Evolutionary conservation across 1,284 basidiomycete species (phyloP).

Genomic region (Ganoderma resinaceum): DNA sequence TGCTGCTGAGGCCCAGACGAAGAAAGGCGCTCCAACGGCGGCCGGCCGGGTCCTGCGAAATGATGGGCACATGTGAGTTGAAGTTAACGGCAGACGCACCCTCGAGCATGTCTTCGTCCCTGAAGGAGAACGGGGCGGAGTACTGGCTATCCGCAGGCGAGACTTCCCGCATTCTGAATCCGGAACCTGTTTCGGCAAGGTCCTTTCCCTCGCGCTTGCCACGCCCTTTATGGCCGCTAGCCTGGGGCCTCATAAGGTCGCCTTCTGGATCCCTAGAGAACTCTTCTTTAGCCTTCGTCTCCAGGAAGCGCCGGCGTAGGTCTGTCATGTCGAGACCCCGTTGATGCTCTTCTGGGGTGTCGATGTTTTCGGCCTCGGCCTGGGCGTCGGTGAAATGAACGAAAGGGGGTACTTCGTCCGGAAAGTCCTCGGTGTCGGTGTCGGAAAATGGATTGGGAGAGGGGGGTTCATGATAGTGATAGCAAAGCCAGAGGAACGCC

Average conservation of each 20-base stretch:
- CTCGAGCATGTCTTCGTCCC: conserved; percentile 29
- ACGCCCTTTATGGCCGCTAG: conserved; percentile 20
- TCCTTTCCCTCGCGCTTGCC: conserved; percentile 29
- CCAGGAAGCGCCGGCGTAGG: conserved; percentile 67
- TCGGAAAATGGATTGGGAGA: conserved; percentile 73
- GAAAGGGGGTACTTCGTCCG: conserved; percentile 63
- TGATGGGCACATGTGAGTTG: conserved; percentile 1
- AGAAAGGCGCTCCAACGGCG: conserved; percentile 22
- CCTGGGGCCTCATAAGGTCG: conserved; percentile 32
- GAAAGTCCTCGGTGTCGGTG: conserved; percentile 53
- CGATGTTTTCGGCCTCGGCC: conserved; percentile 66
- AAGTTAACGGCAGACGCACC: conserved; percentile 20
- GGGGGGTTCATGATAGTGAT: conserved; percentile 75
- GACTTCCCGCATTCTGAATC: conserved; percentile 25
- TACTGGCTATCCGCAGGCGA: conserved; percentile 32
- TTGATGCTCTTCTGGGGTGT: conserved; percentile 68
- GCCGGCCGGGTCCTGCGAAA: conserved; percentile 27
- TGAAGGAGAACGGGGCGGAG: conserved; percentile 19
- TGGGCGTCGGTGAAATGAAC: conserved; percentile 56
- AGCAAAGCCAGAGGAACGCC: conserved; percentile 82
- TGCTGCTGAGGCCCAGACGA: conserved; percentile 26
- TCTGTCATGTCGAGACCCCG: conserved; percentile 74
- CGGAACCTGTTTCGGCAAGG: conserved; percentile 20
- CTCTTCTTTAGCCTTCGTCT: conserved; percentile 52
- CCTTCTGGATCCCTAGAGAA: conserved; percentile 34